These are phyloP conservation scores for Rosa hybrid DNA, from an alignment of 331 rosid genomes.

Conservation along the genomic window DNA sequence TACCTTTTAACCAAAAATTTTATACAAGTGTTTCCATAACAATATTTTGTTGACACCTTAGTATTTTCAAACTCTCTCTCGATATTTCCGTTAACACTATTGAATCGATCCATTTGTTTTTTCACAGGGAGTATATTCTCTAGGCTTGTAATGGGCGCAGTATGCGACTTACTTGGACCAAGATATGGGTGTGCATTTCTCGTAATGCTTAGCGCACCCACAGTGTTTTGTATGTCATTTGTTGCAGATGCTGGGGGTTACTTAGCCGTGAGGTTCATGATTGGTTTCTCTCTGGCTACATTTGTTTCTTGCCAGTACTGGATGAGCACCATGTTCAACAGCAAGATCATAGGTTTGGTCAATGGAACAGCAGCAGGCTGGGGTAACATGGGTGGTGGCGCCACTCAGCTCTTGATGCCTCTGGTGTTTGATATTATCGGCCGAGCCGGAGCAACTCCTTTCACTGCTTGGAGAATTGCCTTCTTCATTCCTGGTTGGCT, in stretches of 20 bases:
- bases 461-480: conserved; percentile 88
- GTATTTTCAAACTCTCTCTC: not conserved
- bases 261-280: conserved; percentile 68
- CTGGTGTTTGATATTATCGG: conserved; percentile 54
- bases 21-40: no score
- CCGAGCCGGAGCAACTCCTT: conserved; percentile 62
- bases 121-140: conserved; percentile 67
- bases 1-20: no score
- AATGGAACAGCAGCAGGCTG: conserved; percentile 92
- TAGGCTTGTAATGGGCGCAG: conserved; percentile 76
- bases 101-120: not conserved
- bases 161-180: conserved; percentile 75
- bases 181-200: conserved; percentile 87
- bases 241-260: conserved; percentile 61
- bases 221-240: conserved; percentile 80
- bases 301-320: conserved; percentile 92
- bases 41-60: not conserved
- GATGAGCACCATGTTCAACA: conserved; percentile 92
- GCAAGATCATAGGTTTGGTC: conserved; percentile 74
- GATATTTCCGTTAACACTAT: not conserved
- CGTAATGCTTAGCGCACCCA: conserved; percentile 67
- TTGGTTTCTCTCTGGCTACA: conserved; percentile 81
- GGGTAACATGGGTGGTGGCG: conserved; percentile 98
- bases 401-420: conserved; percentile 88
- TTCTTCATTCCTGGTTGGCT: conserved; percentile 77